A percentile compares a stretch with the other conserved stretches of the same genome.
Evolutionary conservation across 352 stramenopile species (phyloP).

Genomic region (Phytophthora hibernalis): DNA sequence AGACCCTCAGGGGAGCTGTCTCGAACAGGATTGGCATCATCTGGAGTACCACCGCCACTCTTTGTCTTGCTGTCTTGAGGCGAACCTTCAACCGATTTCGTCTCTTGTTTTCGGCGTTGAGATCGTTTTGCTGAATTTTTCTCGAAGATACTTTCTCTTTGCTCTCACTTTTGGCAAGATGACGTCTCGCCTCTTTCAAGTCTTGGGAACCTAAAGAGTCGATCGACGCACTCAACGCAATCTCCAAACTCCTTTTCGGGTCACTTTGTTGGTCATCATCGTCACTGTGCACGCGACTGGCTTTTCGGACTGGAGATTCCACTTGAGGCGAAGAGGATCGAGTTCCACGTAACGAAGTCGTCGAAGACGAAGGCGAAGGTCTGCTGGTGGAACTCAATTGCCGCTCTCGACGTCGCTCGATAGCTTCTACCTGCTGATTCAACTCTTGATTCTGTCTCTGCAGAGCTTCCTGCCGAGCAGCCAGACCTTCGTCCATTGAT

Average conservation of each 20-base stretch:
- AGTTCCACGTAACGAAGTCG: conserved; percentile 22
- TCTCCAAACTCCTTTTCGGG: conserved; percentile 33
- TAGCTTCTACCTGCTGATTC: conserved; percentile 70
- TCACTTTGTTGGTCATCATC: conserved; percentile 8
- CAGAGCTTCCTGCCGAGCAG: conserved; percentile 61
- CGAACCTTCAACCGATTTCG: conserved; percentile 7
- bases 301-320: background rate
- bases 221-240: conserved; percentile 65
- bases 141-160: conserved; percentile 23
- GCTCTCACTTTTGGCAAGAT: conserved; percentile 33
- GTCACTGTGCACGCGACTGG: background rate
- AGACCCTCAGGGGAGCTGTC: conserved; percentile 44
- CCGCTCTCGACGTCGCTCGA: conserved; percentile 66
- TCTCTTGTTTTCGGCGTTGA: conserved; percentile 22
- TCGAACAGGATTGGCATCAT: conserved; percentile 2
- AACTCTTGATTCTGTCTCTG: conserved; percentile 69
- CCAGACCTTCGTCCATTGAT: conserved; percentile 69
- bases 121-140: conserved; percentile 24
- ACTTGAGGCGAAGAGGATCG: conserved; percentile 20
- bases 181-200: conserved; percentile 23
- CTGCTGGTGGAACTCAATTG: conserved; percentile 35
- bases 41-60: conserved; percentile 1
- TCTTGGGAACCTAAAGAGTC: conserved; percentile 50
- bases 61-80: conserved; percentile 26
- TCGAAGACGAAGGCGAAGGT: conserved; percentile 25